These are phyloP conservation scores for Staphylotrichum longicolle DNA, from an alignment of 495 filamentous ascomycete species.

Conservation along the genomic window DNA sequence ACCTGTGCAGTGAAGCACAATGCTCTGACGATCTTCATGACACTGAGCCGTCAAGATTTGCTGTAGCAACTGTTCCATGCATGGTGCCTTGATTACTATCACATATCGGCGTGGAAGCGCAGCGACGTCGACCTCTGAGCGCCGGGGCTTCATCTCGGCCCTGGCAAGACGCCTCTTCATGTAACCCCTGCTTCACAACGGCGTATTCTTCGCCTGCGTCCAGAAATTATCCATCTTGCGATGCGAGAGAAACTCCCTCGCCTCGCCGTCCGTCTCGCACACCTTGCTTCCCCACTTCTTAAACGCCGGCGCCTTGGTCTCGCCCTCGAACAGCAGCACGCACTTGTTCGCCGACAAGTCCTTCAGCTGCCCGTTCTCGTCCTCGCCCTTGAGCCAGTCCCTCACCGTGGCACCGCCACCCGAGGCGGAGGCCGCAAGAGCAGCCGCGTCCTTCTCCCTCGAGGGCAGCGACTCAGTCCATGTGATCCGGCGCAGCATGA, in stretches of 20 bases:
- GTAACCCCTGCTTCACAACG: conserved; percentile 3
- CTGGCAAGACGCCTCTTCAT: too few species aligned
- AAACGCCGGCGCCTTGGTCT: conserved; percentile 73
- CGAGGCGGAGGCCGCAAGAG: conserved; percentile 49
- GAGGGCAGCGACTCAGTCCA: conserved; percentile 88
- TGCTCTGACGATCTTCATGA: too few species aligned
- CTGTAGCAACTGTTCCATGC: too few species aligned
- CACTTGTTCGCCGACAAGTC: conserved; percentile 80
- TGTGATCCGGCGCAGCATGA: conserved; percentile 89
- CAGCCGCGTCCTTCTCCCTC: conserved; percentile 46
- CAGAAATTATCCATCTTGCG: conserved; percentile 95
- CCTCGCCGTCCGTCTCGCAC: conserved; percentile 85
- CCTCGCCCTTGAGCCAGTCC: conserved; percentile 72
- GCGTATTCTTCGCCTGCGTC: conserved; percentile 74
- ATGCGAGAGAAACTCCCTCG: conserved; percentile 73
- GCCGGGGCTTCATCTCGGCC: too few species aligned
- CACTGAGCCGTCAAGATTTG: too few species aligned
- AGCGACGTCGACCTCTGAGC: too few species aligned
- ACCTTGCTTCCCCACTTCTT: conserved; percentile 80
- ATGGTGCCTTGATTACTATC: too few species aligned
- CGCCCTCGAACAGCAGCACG: conserved; percentile 80
- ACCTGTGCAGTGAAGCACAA: too few species aligned
- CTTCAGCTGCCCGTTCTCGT: conserved; percentile 74
- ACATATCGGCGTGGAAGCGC: too few species aligned
- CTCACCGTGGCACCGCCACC: conserved; percentile 45